These are phyloP conservation scores for Oryza coarctata DNA, from an alignment of 176 grass and related monocot species.

Conservation along the genomic window DNA sequence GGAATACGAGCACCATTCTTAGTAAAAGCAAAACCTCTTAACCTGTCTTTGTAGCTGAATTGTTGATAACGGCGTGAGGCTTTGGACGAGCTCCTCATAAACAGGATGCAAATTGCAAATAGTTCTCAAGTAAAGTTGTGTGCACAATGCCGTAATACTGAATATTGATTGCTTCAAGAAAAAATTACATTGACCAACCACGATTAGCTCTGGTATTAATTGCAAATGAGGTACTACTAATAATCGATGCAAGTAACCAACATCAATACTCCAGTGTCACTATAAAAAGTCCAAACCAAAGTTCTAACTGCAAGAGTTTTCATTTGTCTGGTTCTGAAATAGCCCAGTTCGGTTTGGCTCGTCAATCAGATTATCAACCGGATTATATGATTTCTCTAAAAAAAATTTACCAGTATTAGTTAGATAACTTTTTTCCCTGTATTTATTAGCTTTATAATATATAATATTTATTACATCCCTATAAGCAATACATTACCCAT, in stretches of 20 bases:
- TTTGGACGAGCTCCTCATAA: not conserved
- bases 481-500: too few relatives aligned
- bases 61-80: not conserved
- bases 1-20: not conserved
- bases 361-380: too few relatives aligned
- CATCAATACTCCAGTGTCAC: not conserved
- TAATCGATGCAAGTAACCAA: not conserved
- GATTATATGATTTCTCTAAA: too few relatives aligned
- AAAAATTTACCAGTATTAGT: too few relatives aligned
- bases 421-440: too few relatives aligned
- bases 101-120: not conserved
- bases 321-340: not conserved
- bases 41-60: not conserved
- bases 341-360: not conserved
- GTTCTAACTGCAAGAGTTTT: not conserved
- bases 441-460: too few relatives aligned
- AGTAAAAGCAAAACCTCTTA: conserved; percentile 11
- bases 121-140: not conserved
- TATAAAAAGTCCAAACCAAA: not conserved
- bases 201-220: not conserved
- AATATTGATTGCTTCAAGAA: conserved; percentile 1
- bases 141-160: not conserved
- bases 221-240: not conserved
- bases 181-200: not conserved
- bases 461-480: too few relatives aligned